These are phyloP conservation scores for Terana coerulea DNA, from an alignment of 768 basidiomycete species.

Conservation along the genomic window DNA sequence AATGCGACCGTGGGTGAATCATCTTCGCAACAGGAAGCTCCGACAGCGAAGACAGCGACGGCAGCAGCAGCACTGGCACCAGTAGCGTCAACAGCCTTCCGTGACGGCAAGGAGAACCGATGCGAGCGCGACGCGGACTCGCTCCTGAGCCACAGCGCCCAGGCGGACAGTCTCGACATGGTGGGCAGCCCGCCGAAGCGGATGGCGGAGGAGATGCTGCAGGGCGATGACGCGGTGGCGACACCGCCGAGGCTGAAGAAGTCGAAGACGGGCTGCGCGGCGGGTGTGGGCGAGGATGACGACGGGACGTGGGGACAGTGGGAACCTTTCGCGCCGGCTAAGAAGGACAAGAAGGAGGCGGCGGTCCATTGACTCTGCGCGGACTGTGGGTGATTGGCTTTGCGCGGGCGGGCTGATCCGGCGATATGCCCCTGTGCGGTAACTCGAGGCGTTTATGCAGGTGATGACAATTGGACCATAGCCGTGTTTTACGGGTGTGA, in stretches of 20 bases:
- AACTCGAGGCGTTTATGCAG: too few species aligned
- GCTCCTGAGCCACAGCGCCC: background rate
- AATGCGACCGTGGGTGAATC: conserved; percentile 6
- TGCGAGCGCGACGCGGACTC: background rate
- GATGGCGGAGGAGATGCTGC: conserved; percentile 9
- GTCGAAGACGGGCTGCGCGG: conserved; percentile 6
- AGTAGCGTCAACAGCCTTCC: background rate
- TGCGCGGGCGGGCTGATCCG: too few species aligned
- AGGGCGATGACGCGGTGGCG: conserved; percentile 9
- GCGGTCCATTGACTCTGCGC: background rate
- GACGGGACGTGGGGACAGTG: conserved; percentile 11
- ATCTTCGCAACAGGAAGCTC: conserved; percentile 6
- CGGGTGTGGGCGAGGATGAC: background rate
- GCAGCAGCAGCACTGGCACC: background rate
- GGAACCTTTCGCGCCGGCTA: conserved; percentile 2
- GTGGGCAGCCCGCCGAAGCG: conserved; percentile 12
- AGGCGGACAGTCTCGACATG: background rate
- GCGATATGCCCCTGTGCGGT: too few species aligned
- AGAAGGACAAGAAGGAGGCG: conserved; percentile 1
- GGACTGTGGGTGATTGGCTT: too few species aligned
- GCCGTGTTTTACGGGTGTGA: too few species aligned
- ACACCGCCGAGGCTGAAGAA: conserved; percentile 12
- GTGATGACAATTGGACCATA: too few species aligned
- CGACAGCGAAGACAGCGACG: background rate
- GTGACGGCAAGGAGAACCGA: conserved; percentile 14